These are phyloP conservation scores for Euptelea pleiosperma DNA, from an alignment of 164 flowering plant species.

Conservation along the genomic window DNA sequence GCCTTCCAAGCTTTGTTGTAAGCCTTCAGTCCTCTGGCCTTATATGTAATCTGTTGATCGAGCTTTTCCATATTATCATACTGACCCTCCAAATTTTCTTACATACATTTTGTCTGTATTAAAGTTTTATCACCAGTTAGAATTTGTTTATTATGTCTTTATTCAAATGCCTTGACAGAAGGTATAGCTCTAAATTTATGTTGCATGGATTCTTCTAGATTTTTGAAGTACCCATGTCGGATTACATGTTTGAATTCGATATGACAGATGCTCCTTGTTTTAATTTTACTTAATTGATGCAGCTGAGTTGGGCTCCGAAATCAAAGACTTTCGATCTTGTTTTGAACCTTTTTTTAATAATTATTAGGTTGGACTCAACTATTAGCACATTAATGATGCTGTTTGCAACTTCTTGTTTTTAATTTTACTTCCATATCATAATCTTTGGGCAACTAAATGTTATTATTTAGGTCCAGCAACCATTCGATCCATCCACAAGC, in stretches of 20 bases:
- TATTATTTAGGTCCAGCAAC: slow-evolving; percentile 54
- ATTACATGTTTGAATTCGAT: too few species aligned
- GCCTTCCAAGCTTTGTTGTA: slow-evolving; percentile 66
- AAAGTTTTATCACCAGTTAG: too few species aligned
- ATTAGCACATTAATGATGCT: background rate
- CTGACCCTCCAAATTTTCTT: background rate
- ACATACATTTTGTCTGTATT: background rate
- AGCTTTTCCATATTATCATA: background rate
- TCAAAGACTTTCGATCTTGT: too few species aligned
- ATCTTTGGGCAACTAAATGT: background rate
- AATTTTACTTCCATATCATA: background rate
- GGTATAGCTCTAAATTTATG: too few species aligned
- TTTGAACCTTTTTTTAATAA: background rate
- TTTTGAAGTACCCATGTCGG: too few species aligned
- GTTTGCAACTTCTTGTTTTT: background rate
- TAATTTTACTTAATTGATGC: too few species aligned
- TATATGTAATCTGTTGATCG: background rate
- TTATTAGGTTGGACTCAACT: background rate
- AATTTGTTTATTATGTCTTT: too few species aligned
- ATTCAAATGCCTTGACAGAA: too few species aligned
- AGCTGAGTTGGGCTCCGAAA: too few species aligned
- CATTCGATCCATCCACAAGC: slow-evolving; percentile 57
- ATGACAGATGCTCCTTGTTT: too few species aligned
- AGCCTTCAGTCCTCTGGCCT: slow-evolving; percentile 25
- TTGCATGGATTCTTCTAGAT: too few species aligned